Conservation (phyloP, 179 eudicot genomes). For the Silene coronaria region DNA sequence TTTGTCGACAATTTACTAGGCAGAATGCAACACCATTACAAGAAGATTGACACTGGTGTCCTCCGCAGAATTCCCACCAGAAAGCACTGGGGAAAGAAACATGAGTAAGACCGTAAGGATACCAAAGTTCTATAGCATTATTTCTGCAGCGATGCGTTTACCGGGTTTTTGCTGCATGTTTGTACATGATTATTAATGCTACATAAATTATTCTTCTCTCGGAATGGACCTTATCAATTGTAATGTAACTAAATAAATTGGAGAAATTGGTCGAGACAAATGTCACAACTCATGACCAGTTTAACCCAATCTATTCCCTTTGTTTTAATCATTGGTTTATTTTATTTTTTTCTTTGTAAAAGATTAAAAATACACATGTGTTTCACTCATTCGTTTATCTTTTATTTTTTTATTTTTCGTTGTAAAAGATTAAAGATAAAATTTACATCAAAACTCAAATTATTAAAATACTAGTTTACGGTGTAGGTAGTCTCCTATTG, state of each 20-base stretch:
- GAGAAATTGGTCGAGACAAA: not conserved
- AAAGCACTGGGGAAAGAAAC: constrained; percentile 51
- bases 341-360: too few species aligned
- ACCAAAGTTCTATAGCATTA: not conserved
- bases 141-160: not conserved
- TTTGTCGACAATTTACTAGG: constrained; percentile 44
- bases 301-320: too few species aligned
- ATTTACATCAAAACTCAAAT: too few species aligned
- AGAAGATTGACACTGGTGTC: constrained; percentile 52
- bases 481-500: too few species aligned
- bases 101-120: constrained; percentile 24
- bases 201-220: not conserved
- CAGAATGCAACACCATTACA: constrained; percentile 54
- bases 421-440: too few species aligned
- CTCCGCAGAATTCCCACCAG: constrained; percentile 52
- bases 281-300: too few species aligned
- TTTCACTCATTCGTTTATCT: too few species aligned
- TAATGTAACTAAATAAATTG: too few species aligned
- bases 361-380: too few species aligned
- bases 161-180: constrained; percentile 6
- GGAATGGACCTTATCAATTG: not conserved
- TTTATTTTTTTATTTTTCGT: too few species aligned
- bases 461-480: too few species aligned
- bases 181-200: constrained; percentile 11
- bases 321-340: too few species aligned